phyloP scores from a whole-genome alignment of 2,329 filamentous ascomycete species.

The Fusarium chaquense region DNA sequence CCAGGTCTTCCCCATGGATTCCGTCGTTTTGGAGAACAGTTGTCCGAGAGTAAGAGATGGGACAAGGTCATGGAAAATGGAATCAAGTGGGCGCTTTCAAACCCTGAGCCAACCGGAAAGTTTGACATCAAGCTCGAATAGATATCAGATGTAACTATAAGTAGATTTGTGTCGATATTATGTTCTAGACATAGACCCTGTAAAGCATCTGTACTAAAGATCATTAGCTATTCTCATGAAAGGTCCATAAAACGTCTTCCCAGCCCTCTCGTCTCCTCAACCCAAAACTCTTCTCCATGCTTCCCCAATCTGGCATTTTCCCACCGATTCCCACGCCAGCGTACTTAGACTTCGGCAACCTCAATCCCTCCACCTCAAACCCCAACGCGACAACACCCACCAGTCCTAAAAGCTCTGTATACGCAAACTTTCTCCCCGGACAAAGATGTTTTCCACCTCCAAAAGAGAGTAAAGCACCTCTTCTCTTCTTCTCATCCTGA shows the following conservation, averaged over 20 bases:
- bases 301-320: conserved; percentile 13
- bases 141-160: background rate
- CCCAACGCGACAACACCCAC: conserved; percentile 14
- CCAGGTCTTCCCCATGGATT: conserved; percentile 67
- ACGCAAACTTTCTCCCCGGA: conserved; percentile 50
- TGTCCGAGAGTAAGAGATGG: conserved; percentile 56
- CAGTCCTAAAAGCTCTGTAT: conserved; percentile 41
- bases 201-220: rapidly evolving
- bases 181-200: background rate
- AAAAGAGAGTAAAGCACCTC: conserved; percentile 49
- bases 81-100: conserved; percentile 56
- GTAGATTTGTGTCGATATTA: background rate
- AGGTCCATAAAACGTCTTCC: conserved; percentile 16
- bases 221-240: background rate
- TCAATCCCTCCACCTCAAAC: conserved; percentile 29
- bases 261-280: conserved; percentile 14
- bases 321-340: conserved; percentile 10
- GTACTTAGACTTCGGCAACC: conserved; percentile 20
- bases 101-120: conserved; percentile 49
- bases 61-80: conserved; percentile 59
- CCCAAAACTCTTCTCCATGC: background rate
- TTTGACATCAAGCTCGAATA: conserved; percentile 37
- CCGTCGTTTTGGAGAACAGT: conserved; percentile 53
- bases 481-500: conserved; percentile 39
- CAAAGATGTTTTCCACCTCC: conserved; percentile 52